Evolutionary conservation across 306 rosid species (phyloP).

Genomic region (Medicago ruthenica): DNA sequence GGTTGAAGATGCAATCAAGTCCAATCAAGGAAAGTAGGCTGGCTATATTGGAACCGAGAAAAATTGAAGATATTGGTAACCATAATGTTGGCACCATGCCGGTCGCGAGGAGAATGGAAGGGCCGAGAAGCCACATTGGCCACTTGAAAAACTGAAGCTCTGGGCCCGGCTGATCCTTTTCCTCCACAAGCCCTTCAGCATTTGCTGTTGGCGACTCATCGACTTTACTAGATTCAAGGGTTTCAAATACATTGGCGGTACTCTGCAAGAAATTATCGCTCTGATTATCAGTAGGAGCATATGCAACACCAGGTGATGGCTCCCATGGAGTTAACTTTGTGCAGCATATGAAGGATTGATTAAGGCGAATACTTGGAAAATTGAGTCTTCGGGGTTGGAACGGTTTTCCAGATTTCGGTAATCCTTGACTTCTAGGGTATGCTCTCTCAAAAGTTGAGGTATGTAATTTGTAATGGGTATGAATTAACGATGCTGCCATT

Average conservation of each 20-base stretch:
- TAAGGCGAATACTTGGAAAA: constrained; percentile 46
- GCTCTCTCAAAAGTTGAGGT: constrained; percentile 36
- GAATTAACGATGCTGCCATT: constrained; percentile 59
- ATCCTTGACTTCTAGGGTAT: constrained; percentile 43
- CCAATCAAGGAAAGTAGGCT: constrained; percentile 88
- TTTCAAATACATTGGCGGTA: constrained; percentile 61
- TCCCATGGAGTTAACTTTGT: constrained; percentile 75
- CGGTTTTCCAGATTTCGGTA: constrained; percentile 48
- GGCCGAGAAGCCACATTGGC: constrained; percentile 96
- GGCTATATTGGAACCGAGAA: constrained; percentile 81
- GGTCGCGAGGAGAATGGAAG: constrained; percentile 73
- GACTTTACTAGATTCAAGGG: constrained; percentile 52
- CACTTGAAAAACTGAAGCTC: constrained; percentile 74
- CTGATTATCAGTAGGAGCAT: constrained; percentile 49
- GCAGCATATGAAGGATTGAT: constrained; percentile 55
- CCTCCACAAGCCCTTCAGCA: constrained; percentile 46
- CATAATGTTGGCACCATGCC: constrained; percentile 94
- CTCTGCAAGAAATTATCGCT: constrained; percentile 57
- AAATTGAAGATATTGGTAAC: constrained; percentile 83
- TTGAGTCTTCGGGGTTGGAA: constrained; percentile 41
- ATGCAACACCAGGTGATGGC: constrained; percentile 59
- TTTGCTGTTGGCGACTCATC: constrained; percentile 52
- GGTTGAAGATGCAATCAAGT: constrained; percentile 87
- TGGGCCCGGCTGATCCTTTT: constrained; percentile 46
- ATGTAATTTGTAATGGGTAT: constrained; percentile 37